Conservation (phyloP, 192 early-diverging fungal species). For the Coemansia sp. region DNA sequence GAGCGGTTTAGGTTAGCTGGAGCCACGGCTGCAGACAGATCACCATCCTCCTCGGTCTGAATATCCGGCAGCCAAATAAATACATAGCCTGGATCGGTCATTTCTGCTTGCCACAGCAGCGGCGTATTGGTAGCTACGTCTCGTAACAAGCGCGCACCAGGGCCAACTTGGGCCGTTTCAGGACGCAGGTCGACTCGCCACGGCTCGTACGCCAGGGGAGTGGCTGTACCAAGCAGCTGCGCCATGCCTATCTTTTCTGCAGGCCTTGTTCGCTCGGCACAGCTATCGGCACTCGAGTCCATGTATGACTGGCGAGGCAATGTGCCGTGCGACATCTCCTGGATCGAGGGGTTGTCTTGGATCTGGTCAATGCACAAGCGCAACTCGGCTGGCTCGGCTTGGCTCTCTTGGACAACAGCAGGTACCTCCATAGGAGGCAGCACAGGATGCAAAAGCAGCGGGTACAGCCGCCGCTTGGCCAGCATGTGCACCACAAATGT, state of each 20-base stretch:
- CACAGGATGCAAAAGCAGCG: background rate
- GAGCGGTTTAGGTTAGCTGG: background rate
- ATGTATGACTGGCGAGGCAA: background rate
- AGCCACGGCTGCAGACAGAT: background rate
- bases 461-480: background rate
- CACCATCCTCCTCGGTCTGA: background rate
- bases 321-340: background rate
- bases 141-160: background rate
- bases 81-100: slow-evolving; percentile 1
- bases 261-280: background rate
- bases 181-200: slow-evolving; percentile 6
- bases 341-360: background rate
- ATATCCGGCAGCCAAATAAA: slow-evolving; percentile 5
- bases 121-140: background rate
- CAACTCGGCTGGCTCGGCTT: background rate
- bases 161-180: background rate
- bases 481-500: background rate
- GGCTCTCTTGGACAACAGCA: background rate
- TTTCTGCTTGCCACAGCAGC: slow-evolving; percentile 1
- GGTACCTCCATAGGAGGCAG: background rate
- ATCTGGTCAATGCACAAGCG: background rate
- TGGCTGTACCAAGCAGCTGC: background rate
- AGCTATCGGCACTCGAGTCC: background rate
- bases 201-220: slow-evolving; percentile 1
- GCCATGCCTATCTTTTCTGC: background rate